Evolutionary conservation across 495 filamentous ascomycete species (phyloP).

Genomic region (Evernia prunastri): DNA sequence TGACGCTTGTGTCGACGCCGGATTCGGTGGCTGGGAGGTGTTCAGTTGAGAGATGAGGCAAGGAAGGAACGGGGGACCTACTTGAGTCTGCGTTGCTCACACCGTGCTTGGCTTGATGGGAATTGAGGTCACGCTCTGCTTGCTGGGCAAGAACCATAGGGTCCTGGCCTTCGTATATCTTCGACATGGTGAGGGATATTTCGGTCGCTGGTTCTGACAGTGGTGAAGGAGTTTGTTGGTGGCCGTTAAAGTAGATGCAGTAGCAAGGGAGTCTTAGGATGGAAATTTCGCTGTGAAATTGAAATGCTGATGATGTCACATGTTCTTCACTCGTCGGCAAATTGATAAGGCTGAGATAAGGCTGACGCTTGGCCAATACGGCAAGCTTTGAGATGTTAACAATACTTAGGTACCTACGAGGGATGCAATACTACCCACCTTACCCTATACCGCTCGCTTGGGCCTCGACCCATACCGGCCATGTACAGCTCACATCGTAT

Average conservation of each 20-base stretch:
- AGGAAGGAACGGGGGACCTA: constrained; percentile 3
- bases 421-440: too few relatives aligned
- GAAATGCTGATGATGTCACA: constrained; percentile 4
- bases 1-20: constrained; percentile 38
- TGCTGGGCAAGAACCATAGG: constrained; percentile 37
- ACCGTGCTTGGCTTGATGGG: constrained; percentile 39
- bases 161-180: constrained; percentile 37
- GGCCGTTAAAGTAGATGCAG: background rate
- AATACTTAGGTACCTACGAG: too few relatives aligned
- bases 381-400: too few relatives aligned
- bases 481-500: too few relatives aligned
- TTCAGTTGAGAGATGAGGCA: background rate
- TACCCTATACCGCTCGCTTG: too few relatives aligned
- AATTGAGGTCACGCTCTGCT: constrained; percentile 46
- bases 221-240: background rate
- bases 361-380: too few relatives aligned
- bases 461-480: too few relatives aligned
- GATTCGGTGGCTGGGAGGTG: constrained; percentile 36
- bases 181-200: constrained; percentile 24
- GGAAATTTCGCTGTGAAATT: background rate
- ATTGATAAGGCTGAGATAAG: background rate
- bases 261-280: too few relatives aligned
- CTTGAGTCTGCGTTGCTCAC: constrained; percentile 21
- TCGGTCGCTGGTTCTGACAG: background rate
- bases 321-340: background rate